Evolutionary conservation across 495 filamentous ascomycete genomes (phyloP), one percentile per base, ranked within the genome.

Genomic region (Xylaria curta): DNA sequence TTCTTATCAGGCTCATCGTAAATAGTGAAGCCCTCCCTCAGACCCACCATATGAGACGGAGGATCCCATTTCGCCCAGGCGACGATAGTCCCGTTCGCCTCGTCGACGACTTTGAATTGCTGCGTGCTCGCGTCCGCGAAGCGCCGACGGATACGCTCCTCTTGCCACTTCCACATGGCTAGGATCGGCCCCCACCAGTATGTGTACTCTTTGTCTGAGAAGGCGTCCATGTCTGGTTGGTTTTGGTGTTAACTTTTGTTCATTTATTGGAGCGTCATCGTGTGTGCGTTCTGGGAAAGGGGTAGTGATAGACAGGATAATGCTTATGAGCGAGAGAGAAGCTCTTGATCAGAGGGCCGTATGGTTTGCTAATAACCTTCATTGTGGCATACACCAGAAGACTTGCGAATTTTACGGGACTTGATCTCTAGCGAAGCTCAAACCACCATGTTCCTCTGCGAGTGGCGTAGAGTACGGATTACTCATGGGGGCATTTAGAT

Each of bases 61-160:
- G 53, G 59, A 24, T 78, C 73, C 77, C 77, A 77, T 63, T 76
- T 76, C 1, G 77, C 73, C 64, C 72, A 78, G 40, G 73, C 75
- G 64, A 77, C 77, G 40, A 76, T 42, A 24, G 2, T 12, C 47
- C 73, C 66, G 8, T 70, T 69, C 13, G 73, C 40, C 26, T 65
- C 62, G 17, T 75, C 72, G n/a, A 72, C 75, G 53, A 78, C 70
- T 42, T 78, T 78, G 68, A 75, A 77, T 44, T 73, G 69, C 36
- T 77, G 75, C 9, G 67, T 66, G 53, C 24, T 0, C 53, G 70
- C 46, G 68, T 78, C 75, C 47, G 62, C 58, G 71, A 78, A 77
- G 17, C 77, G 73, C 0, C 63, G 61, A 6, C 42, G 49, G 62
- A 75, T 74, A 31, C 75, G 75, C 13, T 68, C 54, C 8, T 15